These are phyloP conservation scores for Sporothrix brasiliensis DNA, from an alignment of 2,329 filamentous ascomycete genomes.

Conservation along the genomic window DNA sequence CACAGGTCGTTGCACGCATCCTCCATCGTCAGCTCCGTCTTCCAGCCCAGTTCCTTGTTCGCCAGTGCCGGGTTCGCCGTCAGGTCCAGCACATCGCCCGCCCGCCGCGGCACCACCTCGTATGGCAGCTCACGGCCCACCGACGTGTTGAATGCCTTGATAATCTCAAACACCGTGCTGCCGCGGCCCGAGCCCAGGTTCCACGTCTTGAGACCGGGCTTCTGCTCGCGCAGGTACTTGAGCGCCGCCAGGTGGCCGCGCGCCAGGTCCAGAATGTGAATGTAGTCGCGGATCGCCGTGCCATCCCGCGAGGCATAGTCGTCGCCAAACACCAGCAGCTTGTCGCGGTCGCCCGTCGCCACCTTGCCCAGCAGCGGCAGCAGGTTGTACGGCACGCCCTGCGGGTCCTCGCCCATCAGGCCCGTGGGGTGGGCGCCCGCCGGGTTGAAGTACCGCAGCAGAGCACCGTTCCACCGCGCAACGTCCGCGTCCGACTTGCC, in stretches of 20 bases:
- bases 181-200: slow-evolving; percentile 94
- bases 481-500: slow-evolving; percentile 73
- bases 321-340: slow-evolving; percentile 91
- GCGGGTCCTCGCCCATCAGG: slow-evolving; percentile 97
- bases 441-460: slow-evolving; percentile 97
- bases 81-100: slow-evolving; percentile 90
- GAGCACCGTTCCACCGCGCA: slow-evolving; percentile 87
- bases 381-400: slow-evolving; percentile 94
- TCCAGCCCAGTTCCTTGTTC: slow-evolving; percentile 88
- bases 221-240: slow-evolving; percentile 80
- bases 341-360: slow-evolving; percentile 90
- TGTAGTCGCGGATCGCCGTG: slow-evolving; percentile 96
- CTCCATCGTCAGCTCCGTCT: slow-evolving; percentile 86
- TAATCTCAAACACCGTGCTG: slow-evolving; percentile 95
- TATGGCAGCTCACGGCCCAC: slow-evolving; percentile 87
- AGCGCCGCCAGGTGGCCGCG: slow-evolving; percentile 85
- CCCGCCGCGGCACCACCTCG: slow-evolving; percentile 77
- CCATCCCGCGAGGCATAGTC: slow-evolving; percentile 91
- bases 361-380: slow-evolving; percentile 93
- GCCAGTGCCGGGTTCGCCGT: slow-evolving; percentile 88
- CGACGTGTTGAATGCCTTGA: slow-evolving; percentile 87
- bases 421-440: slow-evolving; percentile 92
- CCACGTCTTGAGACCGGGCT: slow-evolving; percentile 92
- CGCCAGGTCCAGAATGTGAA: slow-evolving; percentile 90
- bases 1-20: slow-evolving; percentile 92